Evolutionary conservation across 371 early-diverging fungal genomes (phyloP).

Genomic region (Mortierella sp.): DNA sequence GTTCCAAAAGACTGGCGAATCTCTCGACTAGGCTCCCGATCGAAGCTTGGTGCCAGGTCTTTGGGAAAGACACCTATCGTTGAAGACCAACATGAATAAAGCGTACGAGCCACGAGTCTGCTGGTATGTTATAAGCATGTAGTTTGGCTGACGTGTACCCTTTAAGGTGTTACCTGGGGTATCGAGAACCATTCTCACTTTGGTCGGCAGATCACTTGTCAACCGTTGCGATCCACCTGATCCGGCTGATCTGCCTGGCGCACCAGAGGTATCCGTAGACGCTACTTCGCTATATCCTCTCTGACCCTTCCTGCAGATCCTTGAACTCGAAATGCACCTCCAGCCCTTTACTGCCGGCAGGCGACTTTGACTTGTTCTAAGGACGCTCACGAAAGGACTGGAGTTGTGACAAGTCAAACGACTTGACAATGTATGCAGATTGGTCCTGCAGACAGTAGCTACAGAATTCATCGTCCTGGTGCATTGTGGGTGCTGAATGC

Average conservation of each 20-base stretch:
- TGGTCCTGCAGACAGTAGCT: neutral
- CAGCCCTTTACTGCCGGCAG: no score
- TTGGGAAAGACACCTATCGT: constrained; percentile 40
- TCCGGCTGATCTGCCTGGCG: constrained; percentile 6
- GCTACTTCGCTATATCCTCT: no score
- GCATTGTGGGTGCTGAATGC: neutral
- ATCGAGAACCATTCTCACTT: constrained; percentile 42
- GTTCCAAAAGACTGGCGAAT: constrained; percentile 71
- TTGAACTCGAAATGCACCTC: no score
- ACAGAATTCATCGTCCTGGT: neutral
- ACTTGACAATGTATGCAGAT: neutral
- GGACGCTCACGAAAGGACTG: no score
- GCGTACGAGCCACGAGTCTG: no score
- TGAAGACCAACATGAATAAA: no score
- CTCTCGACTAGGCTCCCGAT: constrained; percentile 48
- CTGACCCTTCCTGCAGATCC: no score
- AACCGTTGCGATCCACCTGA: constrained; percentile 11
- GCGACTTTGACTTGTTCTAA: no score
- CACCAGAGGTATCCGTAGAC: no score
- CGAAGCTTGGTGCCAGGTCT: constrained; percentile 20
- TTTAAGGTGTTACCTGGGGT: constrained; percentile 46
- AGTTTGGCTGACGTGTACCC: no score
- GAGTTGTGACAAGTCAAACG: no score
- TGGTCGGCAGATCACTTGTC: constrained; percentile 45
- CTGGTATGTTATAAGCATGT: no score